Percentiles rank a stretch among this genome's conserved stretches.
These are phyloP conservation scores for Metschnikowia hibisci DNA, from an alignment of 805 yeast genomes.

Conservation along the genomic window DNA sequence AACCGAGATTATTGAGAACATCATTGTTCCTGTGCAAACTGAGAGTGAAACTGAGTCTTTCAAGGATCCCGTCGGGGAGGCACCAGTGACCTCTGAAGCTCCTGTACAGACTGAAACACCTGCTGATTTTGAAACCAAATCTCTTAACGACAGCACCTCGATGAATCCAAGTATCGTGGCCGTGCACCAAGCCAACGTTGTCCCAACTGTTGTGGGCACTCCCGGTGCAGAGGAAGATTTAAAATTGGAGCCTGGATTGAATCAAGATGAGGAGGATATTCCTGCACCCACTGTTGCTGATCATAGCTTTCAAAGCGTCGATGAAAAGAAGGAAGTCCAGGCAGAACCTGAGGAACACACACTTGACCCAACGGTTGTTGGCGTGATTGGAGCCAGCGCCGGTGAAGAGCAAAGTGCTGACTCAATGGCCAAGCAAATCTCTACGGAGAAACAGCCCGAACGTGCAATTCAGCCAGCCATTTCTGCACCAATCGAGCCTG, in stretches of 20 bases:
- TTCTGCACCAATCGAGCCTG: constrained; percentile 12
- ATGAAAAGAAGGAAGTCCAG: background rate
- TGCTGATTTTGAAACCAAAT: background rate
- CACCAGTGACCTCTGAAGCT: background rate
- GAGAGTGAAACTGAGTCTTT: background rate
- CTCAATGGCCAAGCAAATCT: constrained; percentile 7
- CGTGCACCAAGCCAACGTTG: constrained; percentile 8
- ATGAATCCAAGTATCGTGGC: constrained; percentile 6
- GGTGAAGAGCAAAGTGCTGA: constrained; percentile 5
- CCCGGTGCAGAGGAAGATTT: constrained; percentile 6
- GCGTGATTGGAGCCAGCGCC: constrained; percentile 16
- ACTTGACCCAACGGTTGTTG: constrained; percentile 17
- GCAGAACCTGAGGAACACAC: constrained; percentile 5
- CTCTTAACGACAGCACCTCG: background rate
- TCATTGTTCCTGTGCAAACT: background rate
- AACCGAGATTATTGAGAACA: constrained; percentile 1
- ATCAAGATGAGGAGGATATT: constrained; percentile 2
- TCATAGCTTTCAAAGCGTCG: background rate
- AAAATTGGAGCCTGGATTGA: background rate
- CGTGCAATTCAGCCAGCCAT: constrained; percentile 13
- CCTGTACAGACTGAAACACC: background rate
- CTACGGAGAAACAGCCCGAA: constrained; percentile 6
- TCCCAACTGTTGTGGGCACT: constrained; percentile 4
- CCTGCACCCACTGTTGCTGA: constrained; percentile 4
- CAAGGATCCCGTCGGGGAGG: background rate